Evolutionary conservation across 2,329 filamentous ascomycete genomes (phyloP), one percentile per base, ranked within the genome.

Genomic region (Fusarium circinatum): DNA sequence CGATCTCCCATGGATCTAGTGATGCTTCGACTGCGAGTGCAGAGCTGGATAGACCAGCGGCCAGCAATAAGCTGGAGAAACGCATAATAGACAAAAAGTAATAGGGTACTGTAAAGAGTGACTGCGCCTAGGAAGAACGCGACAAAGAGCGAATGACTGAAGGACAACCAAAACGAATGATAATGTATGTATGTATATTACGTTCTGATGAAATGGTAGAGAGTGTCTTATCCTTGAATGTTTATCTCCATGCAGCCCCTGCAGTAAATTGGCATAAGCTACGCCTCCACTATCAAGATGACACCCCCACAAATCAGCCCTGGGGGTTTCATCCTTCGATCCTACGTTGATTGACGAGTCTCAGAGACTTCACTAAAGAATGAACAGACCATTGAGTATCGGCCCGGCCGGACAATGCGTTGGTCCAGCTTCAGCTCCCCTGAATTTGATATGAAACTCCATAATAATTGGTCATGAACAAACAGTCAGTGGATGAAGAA

Each of bases 251-350:
- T 34, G 22, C 13, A 17, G n/a, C 63, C 47, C 38, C 47, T 68
- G 15, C 41, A 62, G 63, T 48, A 68, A 68, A 68, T 68, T 68
- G 30, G 32, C 45, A 54, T 68, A 48, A 54, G 20, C 65, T 28
- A 5, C 28, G 13, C 54, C 17, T 68, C 54, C 65, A 68, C 30
- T 36, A n/a, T 10, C 14, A 44, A 51, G 34, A 47, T n/a, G 24
- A 59, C 44, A 18, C 10, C 30, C 49, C 62, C 64, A 59, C 62
- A 44, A 32, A 34, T 39, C 12, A n/a, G 12, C 11, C 15, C 44
- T 24, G 26, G 22, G 41, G 26, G 44, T 52, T 39, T 45, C 39
- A 56, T 57, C 30, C 20, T 62, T 44, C 24, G 39, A 57, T 57
- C 36, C 48, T 55, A 49, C 32, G 20, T 24, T 59, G 42, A 59